Evolutionary conservation across 2,329 filamentous ascomycete genomes (phyloP).

Genomic region (Ceratocystis cubensis): DNA sequence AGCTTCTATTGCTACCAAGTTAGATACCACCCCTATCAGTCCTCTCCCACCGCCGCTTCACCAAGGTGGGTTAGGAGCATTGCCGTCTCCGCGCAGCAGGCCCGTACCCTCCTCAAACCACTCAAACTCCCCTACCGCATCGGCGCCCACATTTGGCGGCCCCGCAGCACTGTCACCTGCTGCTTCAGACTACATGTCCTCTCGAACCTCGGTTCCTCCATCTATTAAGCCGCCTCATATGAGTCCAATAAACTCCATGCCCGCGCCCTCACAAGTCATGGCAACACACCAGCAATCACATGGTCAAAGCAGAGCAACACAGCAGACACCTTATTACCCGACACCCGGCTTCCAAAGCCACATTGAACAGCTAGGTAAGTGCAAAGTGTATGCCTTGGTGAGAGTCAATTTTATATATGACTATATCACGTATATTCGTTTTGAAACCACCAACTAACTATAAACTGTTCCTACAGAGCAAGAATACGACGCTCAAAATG

Average conservation of each 20-base stretch:
- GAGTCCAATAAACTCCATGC: conserved; percentile 26
- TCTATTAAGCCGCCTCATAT: conserved; percentile 32
- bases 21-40: conserved; percentile 40
- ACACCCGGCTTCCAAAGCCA: conserved; percentile 79
- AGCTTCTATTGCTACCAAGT: conserved; percentile 62
- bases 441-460: conserved; percentile 56
- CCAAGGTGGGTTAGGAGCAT: conserved; percentile 33
- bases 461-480: conserved; percentile 59
- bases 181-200: conserved; percentile 33
- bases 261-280: conserved; percentile 17
- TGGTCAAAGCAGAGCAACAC: conserved; percentile 15
- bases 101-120: conserved; percentile 69
- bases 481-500: conserved; percentile 85
- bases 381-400: conserved; percentile 36
- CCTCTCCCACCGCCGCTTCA: conserved; percentile 37
- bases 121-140: conserved; percentile 42
- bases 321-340: conserved; percentile 54
- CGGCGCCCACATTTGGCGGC: conserved; percentile 33
- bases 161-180: conserved; percentile 34
- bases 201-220: conserved; percentile 20
- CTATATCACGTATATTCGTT: conserved; percentile 23
- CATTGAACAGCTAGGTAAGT: conserved; percentile 90
- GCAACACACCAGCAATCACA: conserved; percentile 15
- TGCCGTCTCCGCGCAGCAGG: conserved; percentile 55
- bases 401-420: too few species aligned